These are phyloP conservation scores for Phyllosticta citrichinensis DNA, from an alignment of 2,329 filamentous ascomycete species.

Conservation along the genomic window DNA sequence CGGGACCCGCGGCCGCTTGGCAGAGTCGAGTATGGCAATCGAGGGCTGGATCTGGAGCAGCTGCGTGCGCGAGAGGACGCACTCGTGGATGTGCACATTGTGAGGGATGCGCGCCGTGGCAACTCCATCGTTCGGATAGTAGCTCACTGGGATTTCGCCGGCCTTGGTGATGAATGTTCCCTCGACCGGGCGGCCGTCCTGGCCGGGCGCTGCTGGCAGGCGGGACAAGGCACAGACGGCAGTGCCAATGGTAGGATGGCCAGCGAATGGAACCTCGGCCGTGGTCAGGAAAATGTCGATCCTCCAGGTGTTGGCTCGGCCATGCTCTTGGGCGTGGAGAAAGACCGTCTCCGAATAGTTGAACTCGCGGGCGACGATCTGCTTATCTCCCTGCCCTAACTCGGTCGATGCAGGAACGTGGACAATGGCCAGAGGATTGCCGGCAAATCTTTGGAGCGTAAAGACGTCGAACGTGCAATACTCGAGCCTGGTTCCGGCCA, in stretches of 20 bases:
- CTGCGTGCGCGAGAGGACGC: constrained; percentile 15
- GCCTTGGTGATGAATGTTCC: constrained; percentile 34
- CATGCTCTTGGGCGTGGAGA: constrained; percentile 30
- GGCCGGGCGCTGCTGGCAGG: constrained; percentile 14
- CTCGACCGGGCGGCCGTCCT: constrained; percentile 16
- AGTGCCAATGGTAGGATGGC: constrained; percentile 49
- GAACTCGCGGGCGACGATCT: constrained; percentile 46
- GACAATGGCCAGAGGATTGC: constrained; percentile 49
- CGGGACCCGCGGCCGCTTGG: constrained; percentile 8
- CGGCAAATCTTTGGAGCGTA: constrained; percentile 36
- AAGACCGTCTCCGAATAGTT: constrained; percentile 51
- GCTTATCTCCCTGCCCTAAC: constrained; percentile 41
- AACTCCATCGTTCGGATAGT: constrained; percentile 29
- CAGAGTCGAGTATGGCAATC: constrained; percentile 16
- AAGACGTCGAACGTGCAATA: constrained; percentile 39
- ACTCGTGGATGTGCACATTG: constrained; percentile 51
- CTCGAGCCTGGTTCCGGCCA: constrained; percentile 14
- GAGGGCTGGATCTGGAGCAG: constrained; percentile 25
- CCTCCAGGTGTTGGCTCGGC: constrained; percentile 24
- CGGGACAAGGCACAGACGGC: constrained; percentile 37
- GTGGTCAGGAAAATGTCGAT: constrained; percentile 46
- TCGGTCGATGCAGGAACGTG: constrained; percentile 28
- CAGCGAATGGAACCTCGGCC: constrained; percentile 46
- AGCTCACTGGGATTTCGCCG: constrained; percentile 35
- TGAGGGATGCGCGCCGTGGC: constrained; percentile 58